Evolutionary conservation across 306 rosid species (phyloP).

Genomic region (Lupinus albus): DNA sequence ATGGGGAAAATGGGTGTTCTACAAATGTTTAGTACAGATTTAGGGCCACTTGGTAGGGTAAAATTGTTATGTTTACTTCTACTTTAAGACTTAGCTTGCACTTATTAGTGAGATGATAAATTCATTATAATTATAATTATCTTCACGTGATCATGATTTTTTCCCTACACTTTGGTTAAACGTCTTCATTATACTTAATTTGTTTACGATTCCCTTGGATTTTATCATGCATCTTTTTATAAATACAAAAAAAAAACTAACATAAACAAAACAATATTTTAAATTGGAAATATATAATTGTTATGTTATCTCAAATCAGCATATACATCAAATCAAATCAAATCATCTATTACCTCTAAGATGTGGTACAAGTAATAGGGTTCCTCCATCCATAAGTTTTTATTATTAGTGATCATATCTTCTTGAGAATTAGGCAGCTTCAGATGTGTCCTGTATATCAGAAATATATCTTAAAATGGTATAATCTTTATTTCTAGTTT

Average conservation of each 20-base stretch:
- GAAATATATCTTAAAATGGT: too few relatives aligned
- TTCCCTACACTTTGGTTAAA: background rate
- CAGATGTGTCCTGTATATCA: too few relatives aligned
- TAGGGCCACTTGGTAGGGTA: background rate
- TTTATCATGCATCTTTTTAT: background rate
- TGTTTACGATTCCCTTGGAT: background rate
- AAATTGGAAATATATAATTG: background rate
- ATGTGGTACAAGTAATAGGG: too few relatives aligned
- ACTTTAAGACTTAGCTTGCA: conserved; percentile 3
- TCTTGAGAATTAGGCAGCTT: too few relatives aligned
- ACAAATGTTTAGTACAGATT: background rate
- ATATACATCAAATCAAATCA: too few relatives aligned
- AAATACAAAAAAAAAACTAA: background rate
- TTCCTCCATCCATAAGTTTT: too few relatives aligned
- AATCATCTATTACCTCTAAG: too few relatives aligned
- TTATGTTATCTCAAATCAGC: background rate
- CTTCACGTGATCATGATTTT: background rate
- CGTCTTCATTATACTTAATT: too few relatives aligned
- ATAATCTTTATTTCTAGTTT: too few relatives aligned
- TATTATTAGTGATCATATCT: too few relatives aligned
- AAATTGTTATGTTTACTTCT: background rate
- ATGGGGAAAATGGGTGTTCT: background rate
- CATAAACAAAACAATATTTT: background rate
- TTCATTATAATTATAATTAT: conserved; percentile 9
- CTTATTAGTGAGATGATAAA: background rate